Evolutionary conservation across 2,329 filamentous ascomycete genomes (phyloP).

Genomic region (Nothophoma quercina): DNA sequence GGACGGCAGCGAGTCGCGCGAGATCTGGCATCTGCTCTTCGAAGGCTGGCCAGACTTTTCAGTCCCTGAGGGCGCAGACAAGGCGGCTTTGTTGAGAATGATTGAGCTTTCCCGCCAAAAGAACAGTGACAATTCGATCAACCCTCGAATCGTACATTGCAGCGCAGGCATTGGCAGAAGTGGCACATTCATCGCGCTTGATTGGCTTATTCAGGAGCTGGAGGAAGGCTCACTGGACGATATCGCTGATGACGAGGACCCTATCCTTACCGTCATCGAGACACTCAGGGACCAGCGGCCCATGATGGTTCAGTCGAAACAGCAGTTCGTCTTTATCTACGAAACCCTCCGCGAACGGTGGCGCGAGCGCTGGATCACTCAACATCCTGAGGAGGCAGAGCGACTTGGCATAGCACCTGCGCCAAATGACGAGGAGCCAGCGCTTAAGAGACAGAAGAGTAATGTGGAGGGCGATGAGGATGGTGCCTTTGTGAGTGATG

Average conservation of each 20-base stretch:
- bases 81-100: conserved; percentile 72
- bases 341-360: conserved; percentile 80
- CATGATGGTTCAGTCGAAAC: conserved; percentile 92
- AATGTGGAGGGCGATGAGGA: conserved; percentile 22
- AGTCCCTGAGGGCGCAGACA: conserved; percentile 74
- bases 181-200: conserved; percentile 95
- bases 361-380: conserved; percentile 60
- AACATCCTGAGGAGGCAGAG: conserved; percentile 39
- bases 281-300: conserved; percentile 83
- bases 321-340: conserved; percentile 88
- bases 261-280: conserved; percentile 81
- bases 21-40: conserved; percentile 86
- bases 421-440: conserved; percentile 26
- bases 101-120: conserved; percentile 71
- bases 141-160: conserved; percentile 75
- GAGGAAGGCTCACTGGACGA: conserved; percentile 72
- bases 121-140: conserved; percentile 57
- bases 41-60: conserved; percentile 90
- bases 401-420: conserved; percentile 28
- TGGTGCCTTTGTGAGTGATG: conserved; percentile 16
- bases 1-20: conserved; percentile 62
- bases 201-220: conserved; percentile 85
- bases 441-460: conserved; percentile 41
- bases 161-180: conserved; percentile 93
- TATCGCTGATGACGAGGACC: conserved; percentile 64